Conservation (phyloP, 2,329 filamentous ascomycete genomes). For the Fusarium haematococcum region DNA sequence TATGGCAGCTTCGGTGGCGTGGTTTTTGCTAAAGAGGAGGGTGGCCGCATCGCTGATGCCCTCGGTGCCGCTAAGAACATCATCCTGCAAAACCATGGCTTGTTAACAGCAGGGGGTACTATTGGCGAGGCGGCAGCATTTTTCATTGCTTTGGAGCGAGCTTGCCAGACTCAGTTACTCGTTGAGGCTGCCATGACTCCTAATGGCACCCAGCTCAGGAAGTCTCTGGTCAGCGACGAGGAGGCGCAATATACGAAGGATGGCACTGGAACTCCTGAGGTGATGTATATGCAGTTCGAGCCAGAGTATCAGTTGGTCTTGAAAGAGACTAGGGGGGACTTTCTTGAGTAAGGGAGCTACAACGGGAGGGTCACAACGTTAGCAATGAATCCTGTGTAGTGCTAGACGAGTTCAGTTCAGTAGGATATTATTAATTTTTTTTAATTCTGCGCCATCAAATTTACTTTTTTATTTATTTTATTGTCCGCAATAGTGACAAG, state of each 20-base stretch:
- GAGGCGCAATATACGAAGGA: slow-evolving; percentile 52
- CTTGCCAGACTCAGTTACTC: slow-evolving; percentile 74
- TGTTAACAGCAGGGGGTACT: slow-evolving; percentile 74
- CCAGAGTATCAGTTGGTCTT: slow-evolving; percentile 37
- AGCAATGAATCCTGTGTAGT: not conserved
- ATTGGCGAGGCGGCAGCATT: slow-evolving; percentile 79
- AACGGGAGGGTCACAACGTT: not conserved
- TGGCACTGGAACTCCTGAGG: slow-evolving; percentile 38
- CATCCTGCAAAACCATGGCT: slow-evolving; percentile 76
- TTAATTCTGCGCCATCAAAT: not conserved
- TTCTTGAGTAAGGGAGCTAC: slow-evolving; percentile 11
- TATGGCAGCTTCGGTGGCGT: slow-evolving; percentile 66
- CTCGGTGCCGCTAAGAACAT: slow-evolving; percentile 69
- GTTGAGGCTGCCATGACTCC: slow-evolving; percentile 69
- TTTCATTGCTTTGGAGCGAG: slow-evolving; percentile 75
- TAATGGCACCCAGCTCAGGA: slow-evolving; percentile 43
- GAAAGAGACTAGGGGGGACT: slow-evolving; percentile 31
- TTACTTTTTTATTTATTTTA: not conserved
- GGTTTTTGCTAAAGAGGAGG: slow-evolving; percentile 71
- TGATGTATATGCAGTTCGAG: slow-evolving; percentile 43
- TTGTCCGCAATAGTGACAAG: too few species aligned
- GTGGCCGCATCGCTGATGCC: slow-evolving; percentile 70
- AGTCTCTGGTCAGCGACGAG: slow-evolving; percentile 55
- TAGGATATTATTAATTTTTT: not conserved
- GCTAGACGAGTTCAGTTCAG: not conserved